A percentile compares a stretch with the other conserved stretches of the same genome.
These are phyloP conservation scores for Beauveria bassiana DNA, from an alignment of 2,329 filamentous ascomycete genomes.

Conservation along the genomic window DNA sequence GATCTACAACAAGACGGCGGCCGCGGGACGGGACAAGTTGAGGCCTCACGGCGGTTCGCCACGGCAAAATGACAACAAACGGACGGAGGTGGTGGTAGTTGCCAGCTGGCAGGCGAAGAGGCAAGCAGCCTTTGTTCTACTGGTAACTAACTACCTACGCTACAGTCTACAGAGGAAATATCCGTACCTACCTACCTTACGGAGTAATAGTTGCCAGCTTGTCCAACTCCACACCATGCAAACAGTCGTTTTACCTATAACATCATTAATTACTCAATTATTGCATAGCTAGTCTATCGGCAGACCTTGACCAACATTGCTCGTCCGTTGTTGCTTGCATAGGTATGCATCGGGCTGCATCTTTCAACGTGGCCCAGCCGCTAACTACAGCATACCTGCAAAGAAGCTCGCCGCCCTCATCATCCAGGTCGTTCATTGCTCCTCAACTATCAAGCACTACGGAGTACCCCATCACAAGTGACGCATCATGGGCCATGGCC, in stretches of 20 bases:
- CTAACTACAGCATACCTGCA: background rate
- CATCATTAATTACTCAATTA: too few relatives aligned
- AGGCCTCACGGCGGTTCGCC: background rate
- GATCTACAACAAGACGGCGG: conserved; percentile 2
- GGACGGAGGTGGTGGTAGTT: background rate
- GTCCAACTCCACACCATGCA: too few relatives aligned
- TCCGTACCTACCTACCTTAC: too few relatives aligned
- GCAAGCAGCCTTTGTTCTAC: too few relatives aligned
- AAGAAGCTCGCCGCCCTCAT: background rate
- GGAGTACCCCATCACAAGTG: background rate
- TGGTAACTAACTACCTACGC: too few relatives aligned
- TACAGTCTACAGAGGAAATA: too few relatives aligned
- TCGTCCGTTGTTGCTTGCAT: background rate
- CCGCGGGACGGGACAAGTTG: background rate
- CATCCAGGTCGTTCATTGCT: background rate
- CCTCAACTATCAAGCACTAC: background rate
- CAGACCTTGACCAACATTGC: background rate
- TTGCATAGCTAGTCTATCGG: too few relatives aligned
- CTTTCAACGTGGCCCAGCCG: conserved; percentile 3
- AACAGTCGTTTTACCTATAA: too few relatives aligned
- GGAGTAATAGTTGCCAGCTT: background rate
- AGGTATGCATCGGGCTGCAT: conserved; percentile 5
- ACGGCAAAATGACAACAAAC: background rate
- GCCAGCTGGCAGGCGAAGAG: background rate
- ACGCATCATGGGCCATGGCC: background rate